phyloP scores from a whole-genome alignment of 768 basidiomycete genomes.

The Termitomyces bulborhizus region DNA sequence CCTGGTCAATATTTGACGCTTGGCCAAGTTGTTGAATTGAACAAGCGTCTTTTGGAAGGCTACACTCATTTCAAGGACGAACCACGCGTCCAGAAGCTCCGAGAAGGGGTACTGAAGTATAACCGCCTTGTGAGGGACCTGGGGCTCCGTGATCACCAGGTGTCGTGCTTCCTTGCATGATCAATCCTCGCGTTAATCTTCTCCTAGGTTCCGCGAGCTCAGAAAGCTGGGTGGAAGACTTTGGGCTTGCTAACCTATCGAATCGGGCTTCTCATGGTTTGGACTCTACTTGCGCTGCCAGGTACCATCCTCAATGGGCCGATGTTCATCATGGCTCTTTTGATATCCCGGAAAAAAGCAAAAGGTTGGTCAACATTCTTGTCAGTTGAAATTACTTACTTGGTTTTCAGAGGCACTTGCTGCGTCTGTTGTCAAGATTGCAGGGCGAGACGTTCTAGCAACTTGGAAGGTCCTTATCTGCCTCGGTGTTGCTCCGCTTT shows the following conservation, averaged over 20 bases:
- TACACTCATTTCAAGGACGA: slow-evolving; percentile 92
- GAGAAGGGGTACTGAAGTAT: slow-evolving; percentile 79
- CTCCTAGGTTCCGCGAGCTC: slow-evolving; percentile 75
- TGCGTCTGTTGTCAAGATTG: slow-evolving; percentile 90
- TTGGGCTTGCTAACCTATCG: slow-evolving; percentile 82
- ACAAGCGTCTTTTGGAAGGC: slow-evolving; percentile 87
- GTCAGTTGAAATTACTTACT: not conserved
- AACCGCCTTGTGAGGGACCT: slow-evolving; percentile 85
- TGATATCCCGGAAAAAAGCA: slow-evolving; percentile 85
- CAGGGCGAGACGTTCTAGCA: slow-evolving; percentile 93
- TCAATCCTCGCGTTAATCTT: not conserved
- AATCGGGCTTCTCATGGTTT: slow-evolving; percentile 65
- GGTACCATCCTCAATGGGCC: slow-evolving; percentile 90
- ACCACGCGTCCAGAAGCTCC: slow-evolving; percentile 77
- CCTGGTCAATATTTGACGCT: slow-evolving; percentile 92
- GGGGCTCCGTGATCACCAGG: slow-evolving; percentile 92
- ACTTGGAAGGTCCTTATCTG: slow-evolving; percentile 98
- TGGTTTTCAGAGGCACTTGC: slow-evolving; percentile 78
- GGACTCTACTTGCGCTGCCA: slow-evolving; percentile 83
- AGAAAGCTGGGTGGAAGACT: slow-evolving; percentile 83
- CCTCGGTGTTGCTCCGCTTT: slow-evolving; percentile 79
- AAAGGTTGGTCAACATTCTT: slow-evolving; percentile 47
- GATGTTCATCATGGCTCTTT: slow-evolving; percentile 84
- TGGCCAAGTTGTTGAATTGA: slow-evolving; percentile 93
- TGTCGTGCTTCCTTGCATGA: slow-evolving; percentile 17